Base-by-base conservation (phyloP, 495 filamentous ascomycete genomes). In the Tuber microsphaerosporum region DNA sequence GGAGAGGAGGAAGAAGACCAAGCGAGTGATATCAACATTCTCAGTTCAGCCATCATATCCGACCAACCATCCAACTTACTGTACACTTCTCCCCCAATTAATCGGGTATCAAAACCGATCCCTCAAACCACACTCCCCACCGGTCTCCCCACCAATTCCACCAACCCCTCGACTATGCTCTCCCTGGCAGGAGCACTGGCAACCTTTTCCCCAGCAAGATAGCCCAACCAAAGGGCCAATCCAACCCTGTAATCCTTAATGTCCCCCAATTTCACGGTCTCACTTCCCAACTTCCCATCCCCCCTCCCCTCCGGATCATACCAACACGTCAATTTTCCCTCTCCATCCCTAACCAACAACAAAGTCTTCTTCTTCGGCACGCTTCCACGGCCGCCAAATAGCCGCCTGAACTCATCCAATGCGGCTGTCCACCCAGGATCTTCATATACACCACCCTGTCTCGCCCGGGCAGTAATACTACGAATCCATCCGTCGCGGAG, bases 401-500 rank as follows among this genome's bases (percentile, higher is more conserved):
- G 79, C 10, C 83, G 85, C 85, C 92, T 92, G 86, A 98, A 95
- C 3, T 91, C 87, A 69, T 86, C 87, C 84, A 97, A 87, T 2
- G 91, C 87, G 20, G 84, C 83, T 6, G 91, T 90, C 78, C 97
- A 97, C 1, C 83, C 82, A 69, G 93, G 91, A 77, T 92, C 91
- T 51, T 89, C 86, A 80, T 77, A 77, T 0, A 83, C 12, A 34
- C 82, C 81, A 10, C 83, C 84, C 71, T 86, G 85, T 77, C 85
- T 86, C 26, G 89, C 90, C n/a, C 91, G 88, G 3, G 86, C 89
- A 45, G 92, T 91, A 77, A 99, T 91, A 26, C 91, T 91, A 3
- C 93, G 88, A 34, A 98, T 92, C 86, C 92, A 97, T 0, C 92
- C 94, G 82, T 99, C 95, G 45, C 94, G 88, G 76, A 99, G 82